phyloP scores from a whole-genome alignment of 371 early-diverging fungal species.

The Dichotomocladium elegans region DNA sequence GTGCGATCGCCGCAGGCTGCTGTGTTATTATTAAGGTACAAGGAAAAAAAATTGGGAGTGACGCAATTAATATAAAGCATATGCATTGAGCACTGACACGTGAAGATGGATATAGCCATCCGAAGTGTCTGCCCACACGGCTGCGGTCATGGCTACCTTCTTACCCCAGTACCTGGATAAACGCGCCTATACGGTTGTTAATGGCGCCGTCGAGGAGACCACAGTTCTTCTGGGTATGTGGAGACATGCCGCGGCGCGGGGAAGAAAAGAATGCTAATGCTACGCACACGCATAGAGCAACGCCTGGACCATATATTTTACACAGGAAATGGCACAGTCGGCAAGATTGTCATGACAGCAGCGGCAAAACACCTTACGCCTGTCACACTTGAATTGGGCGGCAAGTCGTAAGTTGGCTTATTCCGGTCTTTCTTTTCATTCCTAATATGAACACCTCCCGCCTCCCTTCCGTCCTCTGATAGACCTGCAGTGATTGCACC shows the following conservation, averaged over 20 bases:
- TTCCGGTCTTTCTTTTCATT: background rate
- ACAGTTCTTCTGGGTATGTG: constrained; percentile 62
- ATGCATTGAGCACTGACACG: background rate
- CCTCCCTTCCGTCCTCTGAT: no score
- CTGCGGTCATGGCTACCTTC: constrained; percentile 53
- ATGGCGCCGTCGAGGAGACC: constrained; percentile 75
- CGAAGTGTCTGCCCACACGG: constrained; percentile 72
- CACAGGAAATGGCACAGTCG: constrained; percentile 86
- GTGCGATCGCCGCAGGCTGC: constrained; percentile 93
- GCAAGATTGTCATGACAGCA: constrained; percentile 71
- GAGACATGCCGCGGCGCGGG: background rate
- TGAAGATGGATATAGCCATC: constrained; percentile 55
- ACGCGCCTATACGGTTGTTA: constrained; percentile 59
- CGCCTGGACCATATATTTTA: constrained; percentile 88
- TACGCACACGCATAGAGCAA: constrained; percentile 22
- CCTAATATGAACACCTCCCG: no score
- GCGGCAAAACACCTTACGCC: constrained; percentile 77
- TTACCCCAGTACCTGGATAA: constrained; percentile 76
- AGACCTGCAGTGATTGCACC: constrained; percentile 73
- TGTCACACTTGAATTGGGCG: constrained; percentile 86
- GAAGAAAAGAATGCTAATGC: background rate
- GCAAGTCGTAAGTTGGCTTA: constrained; percentile 60
- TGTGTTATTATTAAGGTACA: constrained; percentile 72
- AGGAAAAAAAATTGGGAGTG: no score
- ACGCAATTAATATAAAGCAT: background rate